Conservation (phyloP, 2,329 filamentous ascomycete genomes). For the Cytospora piceae region DNA sequence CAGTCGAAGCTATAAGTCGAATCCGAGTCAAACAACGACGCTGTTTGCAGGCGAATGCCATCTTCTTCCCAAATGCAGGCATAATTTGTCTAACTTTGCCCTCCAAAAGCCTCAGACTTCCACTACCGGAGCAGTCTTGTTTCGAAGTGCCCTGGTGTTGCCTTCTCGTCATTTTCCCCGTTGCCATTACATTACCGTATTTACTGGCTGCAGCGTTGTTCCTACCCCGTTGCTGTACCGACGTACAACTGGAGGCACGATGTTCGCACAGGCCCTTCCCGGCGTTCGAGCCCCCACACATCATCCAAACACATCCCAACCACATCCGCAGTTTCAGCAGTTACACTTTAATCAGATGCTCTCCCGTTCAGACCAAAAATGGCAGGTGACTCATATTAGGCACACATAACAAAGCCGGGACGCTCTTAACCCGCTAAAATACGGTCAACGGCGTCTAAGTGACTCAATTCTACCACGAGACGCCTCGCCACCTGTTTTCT, state of each 20-base stretch:
- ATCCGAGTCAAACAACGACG: too few species aligned
- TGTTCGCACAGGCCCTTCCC: slow-evolving; percentile 21
- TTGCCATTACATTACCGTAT: neutral
- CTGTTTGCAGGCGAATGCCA: too few species aligned
- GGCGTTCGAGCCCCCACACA: slow-evolving; percentile 33
- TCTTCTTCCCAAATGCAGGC: neutral
- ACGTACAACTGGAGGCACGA: neutral
- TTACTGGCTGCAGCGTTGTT: neutral
- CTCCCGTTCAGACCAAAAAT: neutral
- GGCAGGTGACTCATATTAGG: neutral
- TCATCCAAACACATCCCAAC: neutral
- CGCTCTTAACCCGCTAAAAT: neutral
- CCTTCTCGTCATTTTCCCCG: neutral
- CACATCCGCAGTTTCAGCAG: neutral
- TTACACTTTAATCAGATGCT: neutral
- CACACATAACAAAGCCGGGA: neutral
- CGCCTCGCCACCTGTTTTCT: neutral
- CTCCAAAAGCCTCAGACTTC: neutral
- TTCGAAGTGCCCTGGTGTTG: neutral
- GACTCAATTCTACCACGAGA: neutral
- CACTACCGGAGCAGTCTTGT: neutral
- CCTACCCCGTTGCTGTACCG: neutral
- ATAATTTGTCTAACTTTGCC: neutral
- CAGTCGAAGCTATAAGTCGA: slow-evolving; percentile 41
- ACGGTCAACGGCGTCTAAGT: neutral